These are phyloP conservation scores for Solanum lignicaule DNA, from an alignment of 257 asterid genomes.

Conservation along the genomic window DNA sequence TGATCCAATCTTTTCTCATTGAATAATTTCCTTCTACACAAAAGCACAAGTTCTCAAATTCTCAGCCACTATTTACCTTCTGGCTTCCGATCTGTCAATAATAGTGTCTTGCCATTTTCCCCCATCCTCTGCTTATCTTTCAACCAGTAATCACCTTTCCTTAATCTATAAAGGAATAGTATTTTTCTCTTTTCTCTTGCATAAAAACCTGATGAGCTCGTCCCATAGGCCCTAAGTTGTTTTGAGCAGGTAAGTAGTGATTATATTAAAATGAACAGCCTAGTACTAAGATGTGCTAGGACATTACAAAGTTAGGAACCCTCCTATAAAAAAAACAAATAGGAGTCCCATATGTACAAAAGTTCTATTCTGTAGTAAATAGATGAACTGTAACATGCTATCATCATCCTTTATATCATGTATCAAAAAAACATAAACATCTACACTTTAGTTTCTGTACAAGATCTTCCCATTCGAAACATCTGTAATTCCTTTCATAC, in stretches of 20 bases:
- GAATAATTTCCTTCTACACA: neutral
- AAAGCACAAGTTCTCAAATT: neutral
- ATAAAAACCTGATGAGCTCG: neutral
- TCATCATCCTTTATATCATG: neutral
- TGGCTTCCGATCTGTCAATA: neutral
- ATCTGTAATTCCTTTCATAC: neutral
- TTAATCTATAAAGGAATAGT: neutral
- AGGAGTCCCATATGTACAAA: neutral
- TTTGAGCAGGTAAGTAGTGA: neutral
- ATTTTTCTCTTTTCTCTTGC: neutral
- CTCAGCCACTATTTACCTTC: neutral
- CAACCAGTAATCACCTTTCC: neutral
- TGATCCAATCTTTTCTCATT: neutral
- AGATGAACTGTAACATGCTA: neutral
- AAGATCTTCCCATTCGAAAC: neutral
- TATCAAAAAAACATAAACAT: neutral
- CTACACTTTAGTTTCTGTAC: neutral
- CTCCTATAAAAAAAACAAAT: neutral
- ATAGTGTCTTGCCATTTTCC: neutral
- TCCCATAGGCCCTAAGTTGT: neutral
- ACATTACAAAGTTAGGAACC: neutral
- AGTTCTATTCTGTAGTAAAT: neutral
- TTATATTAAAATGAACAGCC: neutral
- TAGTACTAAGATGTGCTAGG: neutral
- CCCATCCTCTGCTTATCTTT: neutral